A percentile compares a stretch with the other conserved stretches of the same genome.
These are phyloP conservation scores for Penicillium pancosmium DNA, from an alignment of 495 filamentous ascomycete genomes.

Conservation along the genomic window DNA sequence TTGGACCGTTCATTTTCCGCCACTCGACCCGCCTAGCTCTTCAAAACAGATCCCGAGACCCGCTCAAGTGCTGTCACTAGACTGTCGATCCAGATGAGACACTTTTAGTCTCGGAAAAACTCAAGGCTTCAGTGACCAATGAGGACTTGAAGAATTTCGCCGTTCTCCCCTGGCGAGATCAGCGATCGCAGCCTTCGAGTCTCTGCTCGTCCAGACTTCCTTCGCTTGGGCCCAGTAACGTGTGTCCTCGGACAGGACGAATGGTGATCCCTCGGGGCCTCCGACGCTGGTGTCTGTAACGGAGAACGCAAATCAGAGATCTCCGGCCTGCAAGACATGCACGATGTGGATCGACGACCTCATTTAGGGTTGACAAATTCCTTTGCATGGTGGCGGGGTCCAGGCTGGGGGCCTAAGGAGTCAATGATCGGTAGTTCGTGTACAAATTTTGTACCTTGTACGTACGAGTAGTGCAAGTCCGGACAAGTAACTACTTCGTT, in stretches of 20 bases:
- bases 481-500: too few relatives aligned
- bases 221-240: not conserved
- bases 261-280: not conserved
- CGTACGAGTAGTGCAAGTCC: too few relatives aligned
- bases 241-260: not conserved
- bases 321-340: constrained; percentile 27
- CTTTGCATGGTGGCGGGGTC: constrained; percentile 19
- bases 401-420: not conserved
- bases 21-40: constrained; percentile 1
- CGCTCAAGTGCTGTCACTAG: constrained; percentile 10
- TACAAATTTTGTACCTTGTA: not conserved
- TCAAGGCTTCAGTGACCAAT: not conserved
- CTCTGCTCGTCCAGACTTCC: not conserved
- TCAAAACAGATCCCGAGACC: constrained; percentile 6
- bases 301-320: constrained; percentile 22
- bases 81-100: constrained; percentile 9
- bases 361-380: constrained; percentile 22
- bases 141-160: not conserved
- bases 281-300: constrained; percentile 10
- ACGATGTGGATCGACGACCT: constrained; percentile 11
- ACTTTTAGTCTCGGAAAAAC: constrained; percentile 7
- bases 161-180: not conserved
- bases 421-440: not conserved
- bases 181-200: not conserved
- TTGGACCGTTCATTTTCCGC: not conserved